Conservation (phyloP, 176 grass and related monocot species). For the Rhynchospora tenuis region DNA sequence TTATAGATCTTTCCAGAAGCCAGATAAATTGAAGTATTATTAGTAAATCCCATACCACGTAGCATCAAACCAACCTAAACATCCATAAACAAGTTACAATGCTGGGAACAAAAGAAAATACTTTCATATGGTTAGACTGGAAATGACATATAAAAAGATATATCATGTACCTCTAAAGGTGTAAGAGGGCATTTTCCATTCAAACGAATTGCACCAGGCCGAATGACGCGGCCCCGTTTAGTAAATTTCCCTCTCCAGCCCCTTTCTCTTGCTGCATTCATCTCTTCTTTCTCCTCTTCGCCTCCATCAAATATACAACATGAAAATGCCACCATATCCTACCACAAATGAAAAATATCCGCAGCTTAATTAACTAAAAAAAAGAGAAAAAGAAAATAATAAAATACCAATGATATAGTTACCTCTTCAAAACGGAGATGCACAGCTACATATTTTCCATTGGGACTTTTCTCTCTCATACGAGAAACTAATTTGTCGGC, state of each 20-base stretch:
- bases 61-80: slow-evolving; percentile 93
- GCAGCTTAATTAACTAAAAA: not conserved
- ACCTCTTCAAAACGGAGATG: slow-evolving; percentile 99
- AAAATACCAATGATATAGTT: slow-evolving; percentile 22
- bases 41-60: slow-evolving; percentile 83
- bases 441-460: slow-evolving; percentile 83
- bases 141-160: slow-evolving; percentile 1
- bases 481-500: slow-evolving; percentile 79
- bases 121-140: not conserved
- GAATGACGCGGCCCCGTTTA: slow-evolving; percentile 79
- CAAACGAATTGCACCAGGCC: slow-evolving; percentile 82
- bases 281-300: slow-evolving; percentile 68
- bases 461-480: slow-evolving; percentile 68
- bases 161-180: slow-evolving; percentile 77
- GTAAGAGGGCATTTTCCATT: slow-evolving; percentile 98
- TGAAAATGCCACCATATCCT: slow-evolving; percentile 99
- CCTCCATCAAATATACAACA: slow-evolving; percentile 92
- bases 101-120: slow-evolving; percentile 8
- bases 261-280: slow-evolving; percentile 89
- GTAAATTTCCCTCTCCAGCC: slow-evolving; percentile 98
- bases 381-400: not conserved
- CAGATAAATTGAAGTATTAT: slow-evolving; percentile 90
- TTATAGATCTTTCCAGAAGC: slow-evolving; percentile 98
- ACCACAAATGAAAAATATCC: not conserved
- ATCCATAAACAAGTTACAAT: slow-evolving; percentile 24